Evolutionary conservation across 1,139 yeast species (phyloP), one percentile per base, ranked within the genome.

Genomic region (Hemisphaericaspora xylanilytica): DNA sequence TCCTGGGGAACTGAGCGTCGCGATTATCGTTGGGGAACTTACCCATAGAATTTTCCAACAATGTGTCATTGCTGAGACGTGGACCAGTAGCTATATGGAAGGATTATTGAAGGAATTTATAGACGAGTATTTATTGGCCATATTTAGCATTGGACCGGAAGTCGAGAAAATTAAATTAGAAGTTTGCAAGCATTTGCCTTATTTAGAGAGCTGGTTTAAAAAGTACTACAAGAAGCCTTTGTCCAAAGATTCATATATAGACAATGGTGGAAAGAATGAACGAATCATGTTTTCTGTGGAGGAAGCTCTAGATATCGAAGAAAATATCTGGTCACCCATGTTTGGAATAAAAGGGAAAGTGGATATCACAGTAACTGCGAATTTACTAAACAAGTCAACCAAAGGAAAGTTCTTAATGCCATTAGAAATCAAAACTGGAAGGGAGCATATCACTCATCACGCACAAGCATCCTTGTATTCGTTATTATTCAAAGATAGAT

Each of bases 381-480:
- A 67, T 24, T 51, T 75, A 5, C 48, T 56, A 22, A 63, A 65
- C 5, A 47, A 49, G 5, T 34, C 38, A 8, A 30, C 41, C 24
- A 47, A 43, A 3, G 77, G 76, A 6, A 72, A 67, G 15, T 70
- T 56, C 43, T 70, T 87, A 17, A 73, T 81, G 1, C 97, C 97
- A 0, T 65, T 94, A 64, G 99, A 92, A 58, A 80, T 92, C 43
- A 92, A 92, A 57, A 87, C 97, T 0, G 96, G 97, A 0, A 63
- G 72, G 28, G 78, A 77, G 38, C 70, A 80, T 37, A 58, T 83
- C 10, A 63, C 84, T 3, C 97, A 92, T 58, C 80, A 85, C 34
- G 96, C 95, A 0, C 99, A 92, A 56, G 85, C 95, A 0, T 73
- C 90, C 0, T 66, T 94, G n/a, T 92, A 92, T 57, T 81, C 95